phyloP scores from a whole-genome alignment of 129 eudicot genomes.

The Erigeron canadensis region DNA sequence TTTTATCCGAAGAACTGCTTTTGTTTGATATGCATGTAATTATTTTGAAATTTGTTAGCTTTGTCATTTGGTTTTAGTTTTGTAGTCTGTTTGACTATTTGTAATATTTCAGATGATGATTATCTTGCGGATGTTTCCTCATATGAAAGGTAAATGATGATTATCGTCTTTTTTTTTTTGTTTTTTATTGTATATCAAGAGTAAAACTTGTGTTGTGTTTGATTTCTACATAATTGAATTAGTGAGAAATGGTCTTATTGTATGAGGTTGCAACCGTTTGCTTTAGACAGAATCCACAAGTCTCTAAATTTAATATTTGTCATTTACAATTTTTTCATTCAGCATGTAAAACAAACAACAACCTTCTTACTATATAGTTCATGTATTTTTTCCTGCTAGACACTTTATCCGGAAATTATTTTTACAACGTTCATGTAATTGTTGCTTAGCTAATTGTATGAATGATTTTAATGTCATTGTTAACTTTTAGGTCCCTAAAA shows the following conservation, averaged over 20 bases:
- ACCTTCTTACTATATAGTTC: no score
- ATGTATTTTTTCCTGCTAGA: no score
- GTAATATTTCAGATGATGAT: slow-evolving; percentile 68
- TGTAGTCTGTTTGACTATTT: not conserved
- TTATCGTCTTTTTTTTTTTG: no score
- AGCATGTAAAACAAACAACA: no score
- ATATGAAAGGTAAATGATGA: slow-evolving; percentile 56
- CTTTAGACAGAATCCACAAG: no score
- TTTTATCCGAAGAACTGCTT: no score
- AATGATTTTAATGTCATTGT: not conserved
- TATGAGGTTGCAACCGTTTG: no score
- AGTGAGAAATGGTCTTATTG: no score
- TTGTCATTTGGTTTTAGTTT: not conserved
- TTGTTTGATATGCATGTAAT: no score
- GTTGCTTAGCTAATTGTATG: not conserved
- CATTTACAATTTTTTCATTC: no score
- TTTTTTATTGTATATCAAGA: slow-evolving; percentile 8
- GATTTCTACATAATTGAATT: no score
- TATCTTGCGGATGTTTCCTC: slow-evolving; percentile 49
- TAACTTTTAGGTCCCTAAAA: slow-evolving; percentile 30
- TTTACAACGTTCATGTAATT: not conserved
- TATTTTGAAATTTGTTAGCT: not conserved
- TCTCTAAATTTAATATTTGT: no score
- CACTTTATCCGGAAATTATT: not conserved
- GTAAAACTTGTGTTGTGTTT: not conserved